Base-by-base conservation (phyloP, 2,329 filamentous ascomycete species). In the Fusarium robinianum region DNA sequence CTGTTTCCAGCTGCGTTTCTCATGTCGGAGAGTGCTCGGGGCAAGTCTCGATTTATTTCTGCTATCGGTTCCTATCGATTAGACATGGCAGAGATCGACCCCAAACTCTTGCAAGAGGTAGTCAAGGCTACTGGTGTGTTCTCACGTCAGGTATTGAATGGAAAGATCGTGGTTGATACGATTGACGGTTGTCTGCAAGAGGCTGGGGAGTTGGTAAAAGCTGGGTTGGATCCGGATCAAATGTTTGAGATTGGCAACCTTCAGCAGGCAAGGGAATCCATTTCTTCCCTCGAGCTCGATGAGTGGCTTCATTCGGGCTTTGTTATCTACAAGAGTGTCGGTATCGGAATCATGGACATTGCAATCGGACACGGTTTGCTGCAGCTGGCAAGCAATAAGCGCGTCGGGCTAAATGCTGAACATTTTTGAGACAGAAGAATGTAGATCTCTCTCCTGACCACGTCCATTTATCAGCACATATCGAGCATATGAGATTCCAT, bases 321-420 rank as follows among this genome's bases (percentile, higher is more conserved):
- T 62, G 78, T 87, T 1, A 79, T 88, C 22, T 87, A 84, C 61
- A 87, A 88, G 73, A 80, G 80, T 53, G 83, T 87, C 3, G 84
- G 84, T 0, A 63, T 87, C 41, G 83, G 83, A 1, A 62, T 87
- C 48, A 87, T 86, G 81, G 84, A 87, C 67, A 68, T 87, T 23
- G 77, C 83, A 3, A 79, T 85, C 5, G 83, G 81, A 0, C 70
- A 71, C 18, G 77, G 82, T 55, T 55, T 87, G 44, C 71, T 85
- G 5, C 62, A 69, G 17, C 62, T 85, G 58, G 82, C 81, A 8
- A 73, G 75, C 49, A 70, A 74, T 45, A 74, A 72, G 47, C 73
- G 73, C 1, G 62, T 86, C 21, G 83, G 83, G 0, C 24, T 58
- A 9, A 61, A 46, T 10, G 33, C 39, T 1, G 58, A 60, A 3